Base-by-base conservation (phyloP, 2,329 filamentous ascomycete species). In the Arthrobotrys musiformis region DNA sequence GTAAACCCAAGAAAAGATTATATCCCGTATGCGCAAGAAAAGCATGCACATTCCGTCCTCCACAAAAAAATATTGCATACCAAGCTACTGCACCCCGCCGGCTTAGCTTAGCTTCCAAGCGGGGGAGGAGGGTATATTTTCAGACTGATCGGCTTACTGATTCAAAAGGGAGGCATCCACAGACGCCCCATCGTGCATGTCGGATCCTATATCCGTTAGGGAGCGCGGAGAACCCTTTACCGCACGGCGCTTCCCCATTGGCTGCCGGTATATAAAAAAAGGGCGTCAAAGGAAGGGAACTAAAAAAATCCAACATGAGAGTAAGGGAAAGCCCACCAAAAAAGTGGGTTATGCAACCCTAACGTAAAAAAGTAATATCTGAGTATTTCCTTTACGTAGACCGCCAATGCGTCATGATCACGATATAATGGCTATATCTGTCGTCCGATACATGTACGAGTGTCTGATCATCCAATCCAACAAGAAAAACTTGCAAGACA, bases 61-160 rank as follows among this genome's bases (percentile, higher is more conserved):
- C n/a, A n/a, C n/a, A n/a, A n/a, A n/a, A n/a, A n/a, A n/a, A n/a
- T n/a, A n/a, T 13, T 15, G 2, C 15, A 11, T 11, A 46, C 42
- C 42, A 1, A 8, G n/a, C 42, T 46, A 46, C 52, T 40, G 54
- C 54, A 58, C 30, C 54, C 33, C 54, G 33, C 54, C 24, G n/a
- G 3, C 46, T 28, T 22, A 11, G 46, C n/a, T n/a, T 42, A 6
- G n/a, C 40, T 42, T 42, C 8, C 4, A 17, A 4, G 40, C 19
- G 40, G 6, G 4, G 2, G 4, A 17, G 7, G 4, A 5, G 33
- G 54, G 24, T 1, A 40, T 40, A 58, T 58, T 40, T 40, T 40
- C 33, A 58, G 54, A 58, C 54, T 58, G 54, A 58, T 58, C 54
- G 54, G 33, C 54, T 40, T 58, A 58, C 54, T 22, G 33, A 37